Evolutionary conservation across 768 basidiomycete species (phyloP).

Genomic region (Calocybe indica): DNA sequence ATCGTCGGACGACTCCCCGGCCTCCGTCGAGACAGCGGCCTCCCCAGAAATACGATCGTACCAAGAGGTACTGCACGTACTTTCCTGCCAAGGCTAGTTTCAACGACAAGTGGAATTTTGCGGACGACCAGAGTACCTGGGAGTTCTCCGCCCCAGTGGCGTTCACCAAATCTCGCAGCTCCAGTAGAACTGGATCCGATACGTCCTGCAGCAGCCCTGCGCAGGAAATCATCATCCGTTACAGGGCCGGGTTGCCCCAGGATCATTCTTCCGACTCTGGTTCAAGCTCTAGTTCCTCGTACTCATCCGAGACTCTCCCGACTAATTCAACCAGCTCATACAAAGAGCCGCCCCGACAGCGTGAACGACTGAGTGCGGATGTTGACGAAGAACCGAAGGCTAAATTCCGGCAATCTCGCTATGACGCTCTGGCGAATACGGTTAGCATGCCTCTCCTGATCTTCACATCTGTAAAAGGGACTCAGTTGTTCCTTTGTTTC

Average conservation of each 20-base stretch:
- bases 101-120: constrained; percentile 12
- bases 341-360: no score
- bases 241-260: constrained; percentile 28
- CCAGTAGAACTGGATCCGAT: constrained; percentile 17
- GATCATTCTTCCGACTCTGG: constrained; percentile 9
- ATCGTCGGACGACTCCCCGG: no score
- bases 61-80: constrained; percentile 30
- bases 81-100: constrained; percentile 21
- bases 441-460: constrained; percentile 22
- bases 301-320: constrained; percentile 10
- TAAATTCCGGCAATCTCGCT: constrained; percentile 27
- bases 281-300: constrained; percentile 1
- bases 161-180: constrained; percentile 14
- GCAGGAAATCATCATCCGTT: constrained; percentile 30
- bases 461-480: neutral
- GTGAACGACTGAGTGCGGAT: no score
- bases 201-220: constrained; percentile 28
- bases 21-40: no score
- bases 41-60: constrained; percentile 1
- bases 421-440: constrained; percentile 27
- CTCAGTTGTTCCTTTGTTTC: neutral
- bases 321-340: neutral
- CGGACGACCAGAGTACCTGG: constrained; percentile 29
- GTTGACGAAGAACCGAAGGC: constrained; percentile 12
- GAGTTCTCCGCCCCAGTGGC: constrained; percentile 25